Evolutionary conservation across 306 rosid genomes (phyloP), one percentile per base, ranked within the genome.

Genomic region (Pyrus bretschneideri): DNA sequence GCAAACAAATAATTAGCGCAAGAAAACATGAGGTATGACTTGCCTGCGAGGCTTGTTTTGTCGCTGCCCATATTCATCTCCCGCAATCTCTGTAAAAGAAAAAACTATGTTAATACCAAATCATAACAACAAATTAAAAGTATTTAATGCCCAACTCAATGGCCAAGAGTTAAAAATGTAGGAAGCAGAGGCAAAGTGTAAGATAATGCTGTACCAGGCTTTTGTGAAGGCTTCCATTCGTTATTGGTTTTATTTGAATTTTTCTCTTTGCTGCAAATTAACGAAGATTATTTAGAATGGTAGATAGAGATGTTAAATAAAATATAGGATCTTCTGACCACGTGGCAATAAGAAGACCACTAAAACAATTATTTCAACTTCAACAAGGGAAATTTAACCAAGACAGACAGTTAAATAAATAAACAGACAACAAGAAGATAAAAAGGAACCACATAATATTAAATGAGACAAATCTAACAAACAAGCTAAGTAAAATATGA

Each of bases 21-120:
- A 7, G 22, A 35, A 23, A 40, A 25, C 68, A 67, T 49, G 5
- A 52, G 71, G 31, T 4, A 17, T 31, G 76, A 85, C 90, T 91
- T 82, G 78, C 98, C 98, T 91, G 69, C 98, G 94, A 55, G 97
- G 94, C 82, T 91, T 93, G 82, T 88, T 93, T 57, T 89, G 98
- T 65, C 98, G 85, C 79, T 89, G 97, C 82, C 91, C 97, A 86
- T 88, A 84, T 78, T 91, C 98, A 71, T 93, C 96, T 4, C 71
- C 89, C 70, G 78, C 92, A 75, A 78, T 82, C 78, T 93, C 98
- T 93, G 84, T 72, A 79, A 22, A 77, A 25, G 76, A 30, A 74
- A 23, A 19, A 30, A 79, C 44, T 63, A 59, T 57, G 74, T 64
- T 69, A 57, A n/a, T 25, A 54, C 60, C n/a, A 45, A 46, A 51